Conservation (phyloP, 169 alveolate species). For the Plasmodium gaboni region DNA sequence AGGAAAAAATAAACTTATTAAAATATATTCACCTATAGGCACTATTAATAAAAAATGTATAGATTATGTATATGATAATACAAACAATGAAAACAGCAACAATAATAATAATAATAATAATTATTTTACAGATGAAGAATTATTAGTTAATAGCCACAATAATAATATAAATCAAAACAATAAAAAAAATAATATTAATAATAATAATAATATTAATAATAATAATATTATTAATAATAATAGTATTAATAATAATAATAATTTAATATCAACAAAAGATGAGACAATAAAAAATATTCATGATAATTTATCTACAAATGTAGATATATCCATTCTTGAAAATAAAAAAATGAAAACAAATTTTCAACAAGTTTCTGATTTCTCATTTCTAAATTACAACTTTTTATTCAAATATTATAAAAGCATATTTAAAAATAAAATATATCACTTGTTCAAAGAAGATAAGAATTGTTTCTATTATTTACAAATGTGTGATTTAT, state of each 20-base stretch:
- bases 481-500: not conserved
- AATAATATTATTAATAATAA: slow-evolving; percentile 14
- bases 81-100: not conserved
- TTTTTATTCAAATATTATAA: slow-evolving; percentile 17
- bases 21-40: slow-evolving; percentile 88
- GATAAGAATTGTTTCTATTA: slow-evolving; percentile 41
- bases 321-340: not conserved
- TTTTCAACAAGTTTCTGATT: slow-evolving; percentile 16
- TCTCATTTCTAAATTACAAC: slow-evolving; percentile 25
- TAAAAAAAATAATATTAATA: too few relatives aligned
- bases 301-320: not conserved
- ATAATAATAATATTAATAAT: not conserved
- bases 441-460: slow-evolving; percentile 8
- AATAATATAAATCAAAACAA: not conserved
- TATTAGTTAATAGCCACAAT: not conserved
- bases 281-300: not conserved
- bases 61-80: slow-evolving; percentile 1
- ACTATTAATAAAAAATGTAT: slow-evolving; percentile 58
- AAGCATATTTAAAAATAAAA: not conserved
- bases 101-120: not conserved
- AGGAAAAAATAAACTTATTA: slow-evolving; percentile 84
- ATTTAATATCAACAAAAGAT: slow-evolving; percentile 9
- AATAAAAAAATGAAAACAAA: not conserved
- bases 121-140: slow-evolving; percentile 69
- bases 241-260: slow-evolving; percentile 9